phyloP scores from a whole-genome alignment of 2,329 filamentous ascomycete species.

The Cladophialophora psammophila region DNA sequence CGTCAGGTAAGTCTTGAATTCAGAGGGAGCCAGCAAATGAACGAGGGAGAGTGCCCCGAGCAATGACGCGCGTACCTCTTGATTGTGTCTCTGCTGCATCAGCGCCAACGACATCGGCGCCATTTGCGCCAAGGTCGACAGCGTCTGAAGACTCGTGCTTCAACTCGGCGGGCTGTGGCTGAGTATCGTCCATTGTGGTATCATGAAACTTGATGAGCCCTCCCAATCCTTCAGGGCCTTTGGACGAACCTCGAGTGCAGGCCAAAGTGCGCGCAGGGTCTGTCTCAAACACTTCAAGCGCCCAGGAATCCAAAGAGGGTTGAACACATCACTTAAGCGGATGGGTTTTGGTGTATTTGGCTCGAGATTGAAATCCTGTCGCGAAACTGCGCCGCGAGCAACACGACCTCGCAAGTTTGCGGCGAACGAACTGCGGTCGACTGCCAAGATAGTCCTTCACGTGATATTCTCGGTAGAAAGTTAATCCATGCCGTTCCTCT shows the following conservation, averaged over 20 bases:
- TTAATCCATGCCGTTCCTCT: neutral
- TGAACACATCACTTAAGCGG: slow-evolving; percentile 5
- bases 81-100: slow-evolving; percentile 13
- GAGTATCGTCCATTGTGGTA: slow-evolving; percentile 24
- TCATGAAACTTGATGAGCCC: slow-evolving; percentile 9
- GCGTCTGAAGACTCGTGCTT: slow-evolving; percentile 33
- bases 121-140: slow-evolving; percentile 13
- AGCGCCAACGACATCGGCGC: slow-evolving; percentile 13
- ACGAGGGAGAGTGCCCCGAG: neutral
- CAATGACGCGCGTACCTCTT: slow-evolving; percentile 28
- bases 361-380: slow-evolving; percentile 18
- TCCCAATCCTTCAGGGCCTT: neutral
- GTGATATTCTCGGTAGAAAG: neutral
- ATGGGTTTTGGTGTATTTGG: slow-evolving; percentile 16
- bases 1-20: neutral
- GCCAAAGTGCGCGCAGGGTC: neutral
- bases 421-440: neutral
- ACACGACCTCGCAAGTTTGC: slow-evolving; percentile 20
- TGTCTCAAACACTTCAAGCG: neutral
- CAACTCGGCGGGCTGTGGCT: slow-evolving; percentile 22
- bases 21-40: neutral
- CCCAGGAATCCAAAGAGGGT: neutral
- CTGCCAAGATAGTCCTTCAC: neutral
- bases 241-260: neutral
- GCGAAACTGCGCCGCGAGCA: slow-evolving; percentile 25